Evolutionary conservation across 257 asterid species (phyloP), one percentile per base, ranked within the genome.

Genomic region (Ajuga chamaepitys): DNA sequence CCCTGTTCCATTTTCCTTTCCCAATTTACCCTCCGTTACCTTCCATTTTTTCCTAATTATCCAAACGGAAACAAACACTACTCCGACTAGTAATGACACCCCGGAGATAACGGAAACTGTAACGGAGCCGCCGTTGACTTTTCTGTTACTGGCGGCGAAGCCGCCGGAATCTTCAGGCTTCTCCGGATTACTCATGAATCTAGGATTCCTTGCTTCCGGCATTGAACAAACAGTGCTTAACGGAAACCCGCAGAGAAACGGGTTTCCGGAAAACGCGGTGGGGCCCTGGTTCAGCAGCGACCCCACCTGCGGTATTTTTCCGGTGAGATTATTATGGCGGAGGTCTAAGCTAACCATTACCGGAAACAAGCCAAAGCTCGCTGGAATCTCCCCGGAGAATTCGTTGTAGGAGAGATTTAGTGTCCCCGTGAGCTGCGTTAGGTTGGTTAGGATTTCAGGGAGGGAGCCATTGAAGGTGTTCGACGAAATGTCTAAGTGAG

Each of bases 231-330:
- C 77, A 37, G 32, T 76, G 17, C 69, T 78, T 26, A 86, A 72
- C 1, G 99, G 99, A 70, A 90, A 94, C 38, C 99, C 99, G 70
- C 99, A 94, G 20, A 94, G 95, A 68, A 64, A 66, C 7, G 83
- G 87, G 62, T 94, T 94, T 44, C 95, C 97, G 0, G 91, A 70
- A 66, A 94, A 94, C 14, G 97, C 99, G 28, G 99, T 94, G 34
- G 99, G 99, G 0, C 99, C 97, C 83, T 94, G 99, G 77, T 94
- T 94, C 58, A 90, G 64, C 53, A 90, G 73, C 0, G 97, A 80
- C 11, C 96, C 99, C 64, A 75, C 85, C 77, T 78, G 78, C 62
- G 99, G 99, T 70, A 94, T 79, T 66, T 90, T 90, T 2, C 99
- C 97, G 8, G 83, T 83, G 53, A 94, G 82, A 34, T 94, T 90